phyloP scores from a whole-genome alignment of 2,329 filamentous ascomycete species.

The Cladosporium sp. region DNA sequence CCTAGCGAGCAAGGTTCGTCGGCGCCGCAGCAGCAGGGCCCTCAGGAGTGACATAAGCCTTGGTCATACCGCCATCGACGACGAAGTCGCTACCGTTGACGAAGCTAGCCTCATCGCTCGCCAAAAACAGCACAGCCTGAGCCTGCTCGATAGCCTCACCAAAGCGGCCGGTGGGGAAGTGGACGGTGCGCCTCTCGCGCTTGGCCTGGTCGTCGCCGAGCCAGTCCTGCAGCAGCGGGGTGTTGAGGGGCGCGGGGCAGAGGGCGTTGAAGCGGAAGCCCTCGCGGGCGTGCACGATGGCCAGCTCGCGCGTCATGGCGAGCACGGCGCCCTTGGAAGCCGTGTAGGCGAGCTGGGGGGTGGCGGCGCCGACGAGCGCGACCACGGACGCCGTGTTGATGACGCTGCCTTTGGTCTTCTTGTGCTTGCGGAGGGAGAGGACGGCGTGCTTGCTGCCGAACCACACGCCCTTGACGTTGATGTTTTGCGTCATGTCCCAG shows the following conservation, averaged over 20 bases:
- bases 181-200: constrained; percentile 76
- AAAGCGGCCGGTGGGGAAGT: constrained; percentile 84
- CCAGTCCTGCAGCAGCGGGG: constrained; percentile 88
- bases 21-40: constrained; percentile 53
- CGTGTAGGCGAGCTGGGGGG: constrained; percentile 88
- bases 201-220: constrained; percentile 82
- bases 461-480: constrained; percentile 99
- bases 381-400: constrained; percentile 93
- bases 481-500: constrained; percentile 89
- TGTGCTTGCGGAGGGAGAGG: constrained; percentile 71
- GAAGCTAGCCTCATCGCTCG: constrained; percentile 83
- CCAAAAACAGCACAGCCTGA: constrained; percentile 81
- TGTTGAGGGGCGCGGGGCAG: constrained; percentile 89
- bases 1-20: constrained; percentile 29
- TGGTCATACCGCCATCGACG: constrained; percentile 93
- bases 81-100: constrained; percentile 91
- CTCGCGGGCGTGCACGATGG: constrained; percentile 88
- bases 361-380: constrained; percentile 79
- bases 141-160: constrained; percentile 94
- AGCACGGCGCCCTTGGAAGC: constrained; percentile 91
- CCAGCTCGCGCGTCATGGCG: constrained; percentile 83
- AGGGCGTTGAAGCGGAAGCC: constrained; percentile 86
- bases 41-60: constrained; percentile 71
- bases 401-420: constrained; percentile 74
- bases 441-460: constrained; percentile 91